A percentile compares a stretch with the other conserved stretches of the same genome.
These are phyloP conservation scores for Trypethelium eluteriae DNA, from an alignment of 495 filamentous ascomycete species.

Conservation along the genomic window DNA sequence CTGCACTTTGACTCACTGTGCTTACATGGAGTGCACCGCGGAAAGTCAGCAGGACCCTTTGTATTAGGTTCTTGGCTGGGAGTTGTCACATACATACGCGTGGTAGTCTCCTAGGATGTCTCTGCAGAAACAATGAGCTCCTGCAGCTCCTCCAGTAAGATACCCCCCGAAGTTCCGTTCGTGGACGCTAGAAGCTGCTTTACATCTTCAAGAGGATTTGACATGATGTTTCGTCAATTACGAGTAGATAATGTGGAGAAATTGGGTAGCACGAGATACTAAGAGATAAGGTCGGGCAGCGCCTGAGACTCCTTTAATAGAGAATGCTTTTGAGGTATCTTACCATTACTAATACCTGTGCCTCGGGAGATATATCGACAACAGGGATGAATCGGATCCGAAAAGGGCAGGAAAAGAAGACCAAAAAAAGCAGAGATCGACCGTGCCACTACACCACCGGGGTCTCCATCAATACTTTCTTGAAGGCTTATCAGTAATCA, in stretches of 20 bases:
- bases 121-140: conserved; percentile 7
- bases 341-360: too few species aligned
- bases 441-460: too few species aligned
- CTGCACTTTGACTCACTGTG: not conserved
- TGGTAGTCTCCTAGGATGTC: not conserved
- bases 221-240: conserved; percentile 1
- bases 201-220: not conserved
- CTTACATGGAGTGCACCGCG: not conserved
- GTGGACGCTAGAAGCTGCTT: conserved; percentile 6
- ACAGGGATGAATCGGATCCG: too few species aligned
- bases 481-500: too few species aligned
- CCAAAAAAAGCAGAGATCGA: too few species aligned
- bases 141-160: not conserved
- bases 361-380: too few species aligned
- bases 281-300: not conserved
- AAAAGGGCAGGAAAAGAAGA: too few species aligned
- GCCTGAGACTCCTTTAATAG: not conserved
- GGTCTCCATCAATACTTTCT: too few species aligned
- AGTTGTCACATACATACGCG: not conserved
- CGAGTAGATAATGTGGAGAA: not conserved
- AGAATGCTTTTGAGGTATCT: too few species aligned
- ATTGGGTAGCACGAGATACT: not conserved
- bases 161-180: not conserved
- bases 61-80: not conserved
- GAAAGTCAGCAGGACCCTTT: not conserved